Evolutionary conservation across 2,329 filamentous ascomycete species (phyloP), one percentile per base, ranked within the genome.

Genomic region (Paradendryphiella salina): DNA sequence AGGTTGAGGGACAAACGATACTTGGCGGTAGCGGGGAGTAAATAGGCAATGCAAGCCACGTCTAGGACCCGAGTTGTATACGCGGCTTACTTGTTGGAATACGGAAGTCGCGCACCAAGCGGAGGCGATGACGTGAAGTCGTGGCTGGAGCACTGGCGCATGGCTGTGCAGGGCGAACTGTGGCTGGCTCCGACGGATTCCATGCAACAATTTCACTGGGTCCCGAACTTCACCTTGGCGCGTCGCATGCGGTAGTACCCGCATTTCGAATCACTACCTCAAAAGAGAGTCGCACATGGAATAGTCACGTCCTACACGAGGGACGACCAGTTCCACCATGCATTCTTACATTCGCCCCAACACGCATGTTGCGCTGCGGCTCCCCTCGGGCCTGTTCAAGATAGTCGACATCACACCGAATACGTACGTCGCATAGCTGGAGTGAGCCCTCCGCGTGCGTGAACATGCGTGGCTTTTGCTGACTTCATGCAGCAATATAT

Each of bases 401-500:
- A 75, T 86, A 51, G 67, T 84, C 47, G 79, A 85, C 60, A 76
- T 86, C 57, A 75, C 79, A 47, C 84, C 85, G 44, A 82, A 87
- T 71, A 83, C 82, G 83, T 87, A 82, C 70, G 85, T 83, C 56
- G 64, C 60, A 63, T 66, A 67, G 66, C 59, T 57, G 60, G 56
- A 64, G 67, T 72, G 65, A 70, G 67, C 66, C 48, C 57, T 55
- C 52, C 53, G 51, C 43, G 34, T 50, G 23, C 17, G 14, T 9
- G 54, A 34, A 15, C 4, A 3, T 11, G 23, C 14, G 18, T 13
- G 3, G 49, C 34, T 20, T 52, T 59, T 39, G 61, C 48, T 21
- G 13, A 20, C 2, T 5, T n/a, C 1, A 17, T 10, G 63, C 61
- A 96, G 92, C 33, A 89, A 85, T 36, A 88, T 97, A 59, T 90